phyloP scores from a whole-genome alignment of 2,329 filamentous ascomycete genomes.

The Ascochyta rabiei region DNA sequence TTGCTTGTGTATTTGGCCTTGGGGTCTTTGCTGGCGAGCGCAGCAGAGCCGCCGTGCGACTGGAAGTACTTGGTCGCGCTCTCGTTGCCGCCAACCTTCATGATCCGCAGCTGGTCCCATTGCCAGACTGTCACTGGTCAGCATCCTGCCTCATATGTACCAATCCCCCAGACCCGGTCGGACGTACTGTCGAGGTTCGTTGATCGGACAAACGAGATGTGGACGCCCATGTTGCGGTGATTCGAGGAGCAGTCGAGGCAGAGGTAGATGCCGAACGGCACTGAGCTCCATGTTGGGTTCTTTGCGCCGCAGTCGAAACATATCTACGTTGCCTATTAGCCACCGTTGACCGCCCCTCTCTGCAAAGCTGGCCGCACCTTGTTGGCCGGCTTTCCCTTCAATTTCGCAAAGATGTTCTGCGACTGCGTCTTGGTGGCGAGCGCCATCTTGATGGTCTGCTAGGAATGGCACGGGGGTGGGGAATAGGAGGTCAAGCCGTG shows the following conservation, averaged over 20 bases:
- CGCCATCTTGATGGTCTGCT: conserved; percentile 55
- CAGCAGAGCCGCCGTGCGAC: conserved; percentile 90
- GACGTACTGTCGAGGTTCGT: conserved; percentile 95
- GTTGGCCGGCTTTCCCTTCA: conserved; percentile 93
- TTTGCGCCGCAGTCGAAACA: conserved; percentile 99
- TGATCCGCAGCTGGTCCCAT: conserved; percentile 95
- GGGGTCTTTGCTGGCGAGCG: conserved; percentile 91
- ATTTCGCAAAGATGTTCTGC: conserved; percentile 95
- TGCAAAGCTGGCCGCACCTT: conserved; percentile 66
- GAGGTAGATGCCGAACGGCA: conserved; percentile 95
- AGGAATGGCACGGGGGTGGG: conserved; percentile 26
- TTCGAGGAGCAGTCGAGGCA: conserved; percentile 98
- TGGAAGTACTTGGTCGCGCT: conserved; percentile 99
- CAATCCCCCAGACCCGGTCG: not conserved
- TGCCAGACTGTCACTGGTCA: conserved; percentile 70
- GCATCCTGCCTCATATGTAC: conserved; percentile 56
- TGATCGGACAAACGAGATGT: conserved; percentile 98
- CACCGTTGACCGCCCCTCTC: conserved; percentile 24
- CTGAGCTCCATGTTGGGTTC: conserved; percentile 98
- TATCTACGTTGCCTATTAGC: conserved; percentile 63
- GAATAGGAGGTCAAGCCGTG: conserved; percentile 35
- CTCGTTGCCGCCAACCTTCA: conserved; percentile 99
- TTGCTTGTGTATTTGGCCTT: conserved; percentile 97
- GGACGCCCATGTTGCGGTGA: conserved; percentile 95
- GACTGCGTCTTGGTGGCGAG: conserved; percentile 90